phyloP scores from a whole-genome alignment of 208 protist species.

The Crithidia sp. region DNA sequence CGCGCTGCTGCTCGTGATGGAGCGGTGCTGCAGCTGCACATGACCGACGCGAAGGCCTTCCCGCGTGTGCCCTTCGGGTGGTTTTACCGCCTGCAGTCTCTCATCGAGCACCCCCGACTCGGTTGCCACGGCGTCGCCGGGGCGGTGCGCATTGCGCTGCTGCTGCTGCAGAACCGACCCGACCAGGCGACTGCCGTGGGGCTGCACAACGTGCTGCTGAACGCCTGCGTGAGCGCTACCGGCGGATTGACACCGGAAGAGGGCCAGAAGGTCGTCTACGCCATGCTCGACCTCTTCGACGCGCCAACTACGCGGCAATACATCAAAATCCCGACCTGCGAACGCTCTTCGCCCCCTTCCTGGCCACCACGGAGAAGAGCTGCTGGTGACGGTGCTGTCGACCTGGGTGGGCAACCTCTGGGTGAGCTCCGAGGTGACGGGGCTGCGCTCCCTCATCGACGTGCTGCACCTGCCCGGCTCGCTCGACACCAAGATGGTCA shows the following conservation, averaged over 20 bases:
- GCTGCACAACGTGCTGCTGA: slow-evolving; percentile 69
- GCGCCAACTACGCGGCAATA: slow-evolving; percentile 70
- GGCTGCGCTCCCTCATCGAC: slow-evolving; percentile 81
- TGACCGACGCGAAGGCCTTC: slow-evolving; percentile 49
- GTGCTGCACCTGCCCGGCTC: slow-evolving; percentile 84
- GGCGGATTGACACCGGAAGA: slow-evolving; percentile 63
- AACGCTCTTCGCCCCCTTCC: slow-evolving; percentile 79
- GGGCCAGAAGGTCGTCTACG: slow-evolving; percentile 56
- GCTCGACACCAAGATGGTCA: slow-evolving; percentile 86
- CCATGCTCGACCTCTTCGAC: slow-evolving; percentile 75
- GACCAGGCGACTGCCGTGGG: slow-evolving; percentile 51
- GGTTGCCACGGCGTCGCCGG: slow-evolving; percentile 46
- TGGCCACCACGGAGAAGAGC: slow-evolving; percentile 38
- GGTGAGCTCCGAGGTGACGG: slow-evolving; percentile 74
- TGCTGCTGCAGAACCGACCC: slow-evolving; percentile 38
- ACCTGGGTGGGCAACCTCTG: slow-evolving; percentile 82
- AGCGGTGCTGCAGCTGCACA: slow-evolving; percentile 61
- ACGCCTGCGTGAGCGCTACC: slow-evolving; percentile 67
- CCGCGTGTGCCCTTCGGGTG: slow-evolving; percentile 79
- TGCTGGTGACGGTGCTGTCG: slow-evolving; percentile 73
- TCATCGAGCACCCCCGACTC: slow-evolving; percentile 59
- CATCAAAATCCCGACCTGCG: slow-evolving; percentile 69
- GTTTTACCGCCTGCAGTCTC: slow-evolving; percentile 73
- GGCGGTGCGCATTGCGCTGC: slow-evolving; percentile 65
- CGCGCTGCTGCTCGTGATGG: slow-evolving; percentile 60